Percentiles rank a stretch among this genome's conserved stretches.
These are phyloP conservation scores for Trichoderma sp. DNA, from an alignment of 2,329 filamentous ascomycete species.

Conservation along the genomic window DNA sequence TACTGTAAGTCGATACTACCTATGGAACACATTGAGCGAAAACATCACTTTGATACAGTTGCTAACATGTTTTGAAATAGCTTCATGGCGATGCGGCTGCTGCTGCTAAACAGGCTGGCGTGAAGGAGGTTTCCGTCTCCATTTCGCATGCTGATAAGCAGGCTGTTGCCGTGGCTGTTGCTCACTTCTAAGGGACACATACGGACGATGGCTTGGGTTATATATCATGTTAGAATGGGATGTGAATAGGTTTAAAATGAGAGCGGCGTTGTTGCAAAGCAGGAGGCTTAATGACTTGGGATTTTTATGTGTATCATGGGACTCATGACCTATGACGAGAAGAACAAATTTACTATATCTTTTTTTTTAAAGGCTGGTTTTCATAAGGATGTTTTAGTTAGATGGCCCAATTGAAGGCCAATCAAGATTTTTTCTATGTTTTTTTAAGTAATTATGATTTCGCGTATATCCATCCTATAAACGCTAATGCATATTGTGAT, in stretches of 20 bases:
- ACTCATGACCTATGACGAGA: constrained; percentile 3
- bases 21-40: too few species aligned
- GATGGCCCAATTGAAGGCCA: constrained; percentile 6
- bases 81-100: constrained; percentile 81
- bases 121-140: constrained; percentile 87
- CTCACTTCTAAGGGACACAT: constrained; percentile 62
- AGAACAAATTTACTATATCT: constrained; percentile 3
- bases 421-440: neutral
- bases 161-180: constrained; percentile 90
- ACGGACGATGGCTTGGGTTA: neutral
- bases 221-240: constrained; percentile 2
- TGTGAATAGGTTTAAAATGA: neutral
- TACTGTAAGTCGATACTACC: constrained; percentile 62
- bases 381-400: constrained; percentile 6
- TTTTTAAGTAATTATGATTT: neutral
- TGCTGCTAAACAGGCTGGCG: constrained; percentile 81
- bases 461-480: neutral
- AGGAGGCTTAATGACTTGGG: constrained; percentile 4
- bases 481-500: neutral
- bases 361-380: neutral
- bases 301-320: constrained; percentile 7
- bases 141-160: constrained; percentile 96
- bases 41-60: neutral
- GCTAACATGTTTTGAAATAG: constrained; percentile 54
- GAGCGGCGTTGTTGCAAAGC: constrained; percentile 3